Base-by-base conservation (phyloP, 805 yeast genomes). In the Saccharomycopsis malanga region DNA sequence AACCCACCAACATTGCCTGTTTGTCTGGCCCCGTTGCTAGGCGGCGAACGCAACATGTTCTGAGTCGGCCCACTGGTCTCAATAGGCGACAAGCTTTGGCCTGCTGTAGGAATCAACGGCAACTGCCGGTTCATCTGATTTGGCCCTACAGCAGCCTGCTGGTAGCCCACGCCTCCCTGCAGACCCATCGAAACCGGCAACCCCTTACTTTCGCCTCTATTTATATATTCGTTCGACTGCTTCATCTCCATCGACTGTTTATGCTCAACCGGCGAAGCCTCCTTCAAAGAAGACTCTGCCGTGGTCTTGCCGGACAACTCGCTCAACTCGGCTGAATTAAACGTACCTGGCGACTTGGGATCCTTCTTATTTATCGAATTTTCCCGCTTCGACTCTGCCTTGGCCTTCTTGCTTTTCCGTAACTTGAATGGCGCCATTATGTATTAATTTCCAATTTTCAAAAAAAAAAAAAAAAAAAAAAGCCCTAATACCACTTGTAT, bases 281-380 rank as follows among this genome's bases (percentile, higher is more conserved):
- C 43, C 25, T 37, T 50, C 27, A 44, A 45, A 2, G 60, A 57
- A 40, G 54, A 50, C 21, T 58, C 52, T 53, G 51, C 52, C 54
- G 64, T 55, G 57, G 63, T 45, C 18, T 48, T 37, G 12, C 14
- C 17, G 20, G 40, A 34, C 4, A 35, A 37, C 10, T 39, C 46
- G 42, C 39, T 42, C 41, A 56, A 42, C 43, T 58, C 41, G 44
- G 44, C 48, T 39, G 53, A 12, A 56, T 35, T 30, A 44, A 44
- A 20, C 53, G 54, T 25, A 56, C 53, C 17, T 53, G 56, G 41
- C 50, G 52, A 36, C 24, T 48, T 47, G 9, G 46, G 46, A 38
- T 35, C 48, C 21, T 35, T 35, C 32, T 34, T 46, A 43, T 39
- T 32, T 9, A 47, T 49, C 7, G 53, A 52, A 30, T 24, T 42